These are phyloP conservation scores for Wickerhamiella azymoides DNA, from an alignment of 805 yeast genomes.

Conservation along the genomic window DNA sequence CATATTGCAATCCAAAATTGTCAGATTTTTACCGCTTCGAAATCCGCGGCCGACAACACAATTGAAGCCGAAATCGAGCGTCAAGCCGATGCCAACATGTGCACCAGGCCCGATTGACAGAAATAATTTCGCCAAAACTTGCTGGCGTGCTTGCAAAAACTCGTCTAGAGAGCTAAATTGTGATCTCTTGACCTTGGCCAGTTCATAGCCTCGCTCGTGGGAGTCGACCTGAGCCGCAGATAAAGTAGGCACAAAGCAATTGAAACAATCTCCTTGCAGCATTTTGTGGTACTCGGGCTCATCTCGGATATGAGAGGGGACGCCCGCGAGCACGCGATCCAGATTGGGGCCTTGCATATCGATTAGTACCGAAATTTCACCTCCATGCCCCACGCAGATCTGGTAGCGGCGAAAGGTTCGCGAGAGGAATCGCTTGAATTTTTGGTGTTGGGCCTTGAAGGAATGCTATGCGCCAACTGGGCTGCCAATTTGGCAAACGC, in stretches of 20 bases:
- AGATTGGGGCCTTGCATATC: too few relatives aligned
- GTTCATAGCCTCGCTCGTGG: neutral
- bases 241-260: neutral
- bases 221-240: neutral
- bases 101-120: neutral
- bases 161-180: neutral
- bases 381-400: conserved; percentile 51
- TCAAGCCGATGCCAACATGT: neutral
- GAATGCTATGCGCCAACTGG: conserved; percentile 64
- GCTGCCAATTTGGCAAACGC: conserved; percentile 80
- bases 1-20: neutral
- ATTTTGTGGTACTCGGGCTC: neutral
- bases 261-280: neutral
- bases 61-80: neutral
- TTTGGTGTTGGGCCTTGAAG: conserved; percentile 47
- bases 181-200: neutral
- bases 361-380: too few relatives aligned
- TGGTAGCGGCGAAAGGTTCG: conserved; percentile 26
- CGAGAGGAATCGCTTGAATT: conserved; percentile 40
- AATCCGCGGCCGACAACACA: neutral
- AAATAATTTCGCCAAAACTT: neutral
- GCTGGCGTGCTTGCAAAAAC: neutral
- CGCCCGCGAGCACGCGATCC: too few relatives aligned
- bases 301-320: too few relatives aligned
- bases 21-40: neutral